These are phyloP conservation scores for Symbiodinium natans DNA, from an alignment of 73 alveolate genomes.

Conservation along the genomic window DNA sequence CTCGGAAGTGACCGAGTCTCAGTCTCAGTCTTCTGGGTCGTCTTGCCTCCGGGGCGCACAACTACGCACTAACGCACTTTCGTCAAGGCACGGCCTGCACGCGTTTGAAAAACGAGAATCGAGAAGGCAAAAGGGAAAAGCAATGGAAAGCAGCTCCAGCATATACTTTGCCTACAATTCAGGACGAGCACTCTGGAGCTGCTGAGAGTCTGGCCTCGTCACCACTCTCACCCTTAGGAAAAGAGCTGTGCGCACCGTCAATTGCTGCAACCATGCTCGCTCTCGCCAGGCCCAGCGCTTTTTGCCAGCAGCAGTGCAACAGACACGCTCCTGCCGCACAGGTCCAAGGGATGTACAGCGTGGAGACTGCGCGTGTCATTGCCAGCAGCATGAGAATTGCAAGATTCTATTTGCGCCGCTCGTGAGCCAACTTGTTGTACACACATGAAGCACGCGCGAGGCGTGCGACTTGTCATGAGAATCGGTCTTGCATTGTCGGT, in stretches of 20 bases:
- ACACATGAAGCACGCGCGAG: not conserved
- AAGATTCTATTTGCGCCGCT: too few relatives aligned
- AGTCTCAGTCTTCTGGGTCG: constrained; percentile 18
- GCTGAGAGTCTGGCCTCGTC: not conserved
- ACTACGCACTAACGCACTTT: too few relatives aligned
- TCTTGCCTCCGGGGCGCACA: constrained; percentile 28
- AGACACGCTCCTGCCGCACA: not conserved
- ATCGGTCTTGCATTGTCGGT: not conserved
- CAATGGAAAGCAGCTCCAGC: too few relatives aligned
- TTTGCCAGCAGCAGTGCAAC: not conserved
- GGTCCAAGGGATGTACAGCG: not conserved
- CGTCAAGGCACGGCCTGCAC: not conserved
- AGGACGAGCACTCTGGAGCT: not conserved
- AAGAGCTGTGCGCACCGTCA: too few relatives aligned
- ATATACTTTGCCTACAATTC: too few relatives aligned
- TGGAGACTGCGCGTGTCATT: too few relatives aligned
- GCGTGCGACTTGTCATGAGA: not conserved
- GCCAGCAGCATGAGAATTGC: too few relatives aligned
- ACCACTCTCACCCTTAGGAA: not conserved
- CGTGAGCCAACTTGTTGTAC: not conserved
- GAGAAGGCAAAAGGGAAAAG: not conserved
- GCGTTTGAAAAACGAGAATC: not conserved
- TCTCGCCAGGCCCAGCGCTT: not conserved
- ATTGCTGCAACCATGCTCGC: too few relatives aligned
- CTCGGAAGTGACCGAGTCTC: not conserved